Base-by-base conservation (phyloP, 2,329 filamentous ascomycete genomes). In the Meredithiella fracta region DNA sequence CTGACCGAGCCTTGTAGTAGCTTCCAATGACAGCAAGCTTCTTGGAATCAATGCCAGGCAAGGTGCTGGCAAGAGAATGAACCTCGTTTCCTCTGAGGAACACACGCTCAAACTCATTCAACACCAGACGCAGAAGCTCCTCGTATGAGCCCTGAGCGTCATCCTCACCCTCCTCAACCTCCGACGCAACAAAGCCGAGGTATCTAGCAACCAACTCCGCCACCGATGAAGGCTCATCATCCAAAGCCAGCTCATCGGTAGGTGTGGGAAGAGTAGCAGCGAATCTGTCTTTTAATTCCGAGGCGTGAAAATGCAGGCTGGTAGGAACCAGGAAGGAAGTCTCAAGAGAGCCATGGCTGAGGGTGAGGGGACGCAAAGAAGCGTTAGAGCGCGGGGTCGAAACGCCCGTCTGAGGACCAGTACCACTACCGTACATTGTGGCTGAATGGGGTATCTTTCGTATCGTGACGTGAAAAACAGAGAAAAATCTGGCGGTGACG, bases 211-310 rank as follows among this genome's bases (percentile, higher is more conserved):
- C 88, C 59, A 98, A 77, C 73, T 98, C 92, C 47, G 87, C 74
- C 50, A 90, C 82, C 23, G 94, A 98, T 38, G 92, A 97, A n/a
- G 92, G 92, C 75, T 98, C 94, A 64, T 98, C 92, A 74, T 98
- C 94, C 67, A 91, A 89, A 60, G 92, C 94, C 61, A 97, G 80
- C 75, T 98, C 92, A 68, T 98, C 92, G 67, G 94, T 98, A 58
- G 92, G 86, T 64, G 83, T 77, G 55, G 94, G 94, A 63, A 98
- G 78, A 61, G 83, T 88, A 51, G 86, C 78, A 62, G 82, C 79
- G 72, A 98, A 98, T 62, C 82, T 79, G 64, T 96, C 90, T 76
- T 91, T 94, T 67, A 97, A 77, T 73, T 95, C 87, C 59, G 89
- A 85, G 64, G 92, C 92, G 70, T 92, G 90, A 76, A 94, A 98